phyloP scores from a whole-genome alignment of 2,329 filamentous ascomycete genomes.

The Lachnellula hyalina region DNA sequence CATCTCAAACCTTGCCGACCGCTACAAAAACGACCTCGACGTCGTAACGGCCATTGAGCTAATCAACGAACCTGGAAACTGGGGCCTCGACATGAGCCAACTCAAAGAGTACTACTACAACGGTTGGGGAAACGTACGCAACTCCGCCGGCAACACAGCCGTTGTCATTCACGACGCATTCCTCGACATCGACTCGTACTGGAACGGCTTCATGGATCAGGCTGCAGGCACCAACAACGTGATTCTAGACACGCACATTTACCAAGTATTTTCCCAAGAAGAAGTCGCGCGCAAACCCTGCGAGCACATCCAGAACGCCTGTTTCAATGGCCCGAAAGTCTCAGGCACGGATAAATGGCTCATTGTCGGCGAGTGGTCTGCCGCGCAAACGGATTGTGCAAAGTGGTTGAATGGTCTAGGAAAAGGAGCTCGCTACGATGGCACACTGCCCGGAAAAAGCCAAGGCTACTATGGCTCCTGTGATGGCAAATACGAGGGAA shows the following conservation, averaged over 20 bases:
- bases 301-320: slow-evolving; percentile 38
- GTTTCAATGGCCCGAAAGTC: slow-evolving; percentile 31
- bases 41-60: slow-evolving; percentile 40
- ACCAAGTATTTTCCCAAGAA: slow-evolving; percentile 36
- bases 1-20: slow-evolving; percentile 34
- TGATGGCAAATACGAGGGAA: slow-evolving; percentile 43
- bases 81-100: slow-evolving; percentile 31
- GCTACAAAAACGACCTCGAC: slow-evolving; percentile 36
- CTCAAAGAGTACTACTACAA: slow-evolving; percentile 44
- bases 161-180: slow-evolving; percentile 58
- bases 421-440: slow-evolving; percentile 50
- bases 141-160: slow-evolving; percentile 39
- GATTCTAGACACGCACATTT: slow-evolving; percentile 39
- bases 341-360: slow-evolving; percentile 31
- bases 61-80: slow-evolving; percentile 37
- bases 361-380: slow-evolving; percentile 40
- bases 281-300: slow-evolving; percentile 35
- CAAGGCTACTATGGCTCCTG: slow-evolving; percentile 33
- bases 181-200: slow-evolving; percentile 42
- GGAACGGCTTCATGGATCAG: slow-evolving; percentile 58
- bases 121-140: slow-evolving; percentile 42
- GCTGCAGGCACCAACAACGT: slow-evolving; percentile 38
- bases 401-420: slow-evolving; percentile 51
- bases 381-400: slow-evolving; percentile 39
- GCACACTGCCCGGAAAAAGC: slow-evolving; percentile 31